These are phyloP conservation scores for Amoebophrya sp. DNA, from an alignment of 169 alveolate genomes.

Conservation along the genomic window DNA sequence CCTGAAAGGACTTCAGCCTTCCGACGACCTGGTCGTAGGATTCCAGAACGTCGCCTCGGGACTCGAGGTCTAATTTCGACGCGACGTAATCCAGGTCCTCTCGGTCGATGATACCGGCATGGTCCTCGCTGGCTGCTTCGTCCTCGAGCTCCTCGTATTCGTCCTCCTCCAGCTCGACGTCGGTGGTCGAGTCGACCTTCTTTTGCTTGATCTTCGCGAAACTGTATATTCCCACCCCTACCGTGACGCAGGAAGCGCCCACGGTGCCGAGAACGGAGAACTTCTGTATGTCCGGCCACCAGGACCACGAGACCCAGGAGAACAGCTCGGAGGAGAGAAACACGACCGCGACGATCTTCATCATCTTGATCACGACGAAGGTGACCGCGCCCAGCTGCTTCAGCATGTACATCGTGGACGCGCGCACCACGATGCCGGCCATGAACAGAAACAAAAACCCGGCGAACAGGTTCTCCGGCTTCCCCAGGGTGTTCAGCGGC, in stretches of 20 bases:
- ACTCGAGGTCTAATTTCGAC: no score
- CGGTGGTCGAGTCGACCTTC: neutral
- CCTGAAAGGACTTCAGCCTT: no score
- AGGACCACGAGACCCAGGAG: neutral
- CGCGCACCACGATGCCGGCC: neutral
- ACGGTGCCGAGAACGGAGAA: neutral
- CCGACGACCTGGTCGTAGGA: no score
- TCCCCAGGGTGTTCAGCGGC: neutral
- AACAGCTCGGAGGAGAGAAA: neutral
- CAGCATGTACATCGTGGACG: constrained; percentile 11
- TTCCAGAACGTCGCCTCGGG: no score
- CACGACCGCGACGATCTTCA: neutral
- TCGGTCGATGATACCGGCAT: no score
- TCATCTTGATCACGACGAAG: constrained; percentile 7
- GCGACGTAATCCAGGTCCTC: no score
- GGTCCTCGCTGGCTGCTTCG: no score
- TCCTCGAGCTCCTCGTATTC: neutral
- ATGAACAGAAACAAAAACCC: neutral
- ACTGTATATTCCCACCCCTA: neutral
- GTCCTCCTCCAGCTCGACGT: neutral
- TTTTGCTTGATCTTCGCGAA: neutral
- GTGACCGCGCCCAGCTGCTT: constrained; percentile 8
- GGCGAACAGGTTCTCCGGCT: neutral
- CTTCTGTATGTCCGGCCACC: neutral
- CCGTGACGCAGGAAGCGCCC: neutral